Evolutionary conservation across 495 filamentous ascomycete genomes (phyloP), one percentile per base, ranked within the genome.

Genomic region (Staphylotrichum longicolle): DNA sequence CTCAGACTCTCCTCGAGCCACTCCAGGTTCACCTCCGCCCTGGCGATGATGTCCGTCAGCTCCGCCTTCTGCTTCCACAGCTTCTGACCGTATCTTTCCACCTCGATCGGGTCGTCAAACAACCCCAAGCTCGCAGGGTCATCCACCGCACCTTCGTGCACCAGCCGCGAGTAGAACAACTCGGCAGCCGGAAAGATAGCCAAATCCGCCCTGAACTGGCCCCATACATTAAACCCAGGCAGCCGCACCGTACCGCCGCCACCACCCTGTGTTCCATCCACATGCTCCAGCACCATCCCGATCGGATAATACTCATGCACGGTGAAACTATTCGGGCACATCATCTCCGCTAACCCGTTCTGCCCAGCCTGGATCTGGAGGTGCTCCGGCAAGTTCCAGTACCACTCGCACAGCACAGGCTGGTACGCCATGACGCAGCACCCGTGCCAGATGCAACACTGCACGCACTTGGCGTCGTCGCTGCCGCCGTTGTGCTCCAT

Each of bases 381-480:
- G 1, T 3, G 12, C 6, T 15, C 46, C 10, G 0, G 0, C 20
- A 33, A 15, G 34, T 50, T 27, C 11, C 5, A 42, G 56, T 41
- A 42, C 46, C 56, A 51, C 6, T n/a, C 4, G 46, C 56, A 58
- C 6, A 2, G 46, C n/a, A 34, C 4, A 5, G 27, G 20, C 35
- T 50, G 56, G 20, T 41, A 11, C 9, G 1, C 33, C 1, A 27
- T 41, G 20, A 33, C 46, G 37, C 56, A 58, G 46, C 56, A 58
- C 4, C 11, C 11, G 37, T 58, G 47, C 56, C 20, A 42, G 5
- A 11, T 3, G 20, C 56, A 58, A 42, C 7, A 1, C 7, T 6
- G 2, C 5, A 10, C 7, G 37, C 9, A 14, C 5, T 52, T 34
- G 27, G 7, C 7, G 51, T 5, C 37, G 51, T 3, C 14, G 5